phyloP scores from a whole-genome alignment of 306 rosid species.

The Prosopis cineraria region DNA sequence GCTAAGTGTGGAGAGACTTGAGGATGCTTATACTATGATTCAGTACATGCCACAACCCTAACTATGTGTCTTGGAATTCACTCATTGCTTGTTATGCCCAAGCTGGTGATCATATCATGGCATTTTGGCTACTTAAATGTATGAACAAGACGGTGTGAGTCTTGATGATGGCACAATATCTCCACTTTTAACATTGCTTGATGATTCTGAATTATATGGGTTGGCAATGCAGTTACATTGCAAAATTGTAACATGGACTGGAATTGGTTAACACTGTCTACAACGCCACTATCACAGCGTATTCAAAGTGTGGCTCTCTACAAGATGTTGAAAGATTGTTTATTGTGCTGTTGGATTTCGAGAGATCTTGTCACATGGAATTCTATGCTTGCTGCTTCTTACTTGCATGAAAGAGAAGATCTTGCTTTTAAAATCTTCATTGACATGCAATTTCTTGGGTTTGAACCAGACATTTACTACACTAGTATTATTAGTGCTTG shows the following conservation, averaged over 20 bases:
- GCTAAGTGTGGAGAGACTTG: constrained; percentile 75
- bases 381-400: constrained; percentile 73
- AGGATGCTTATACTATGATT: constrained; percentile 57
- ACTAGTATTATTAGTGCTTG: constrained; percentile 65
- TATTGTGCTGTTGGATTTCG: constrained; percentile 35
- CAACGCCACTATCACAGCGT: constrained; percentile 73
- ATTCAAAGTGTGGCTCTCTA: constrained; percentile 68
- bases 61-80: constrained; percentile 74
- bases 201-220: constrained; percentile 44
- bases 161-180: constrained; percentile 74
- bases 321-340: constrained; percentile 67
- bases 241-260: constrained; percentile 58
- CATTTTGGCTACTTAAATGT: constrained; percentile 50
- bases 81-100: constrained; percentile 66
- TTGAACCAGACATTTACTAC: constrained; percentile 72
- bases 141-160: constrained; percentile 58
- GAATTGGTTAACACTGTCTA: constrained; percentile 48
- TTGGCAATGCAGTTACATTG: constrained; percentile 62
- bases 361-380: constrained; percentile 84
- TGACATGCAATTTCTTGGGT: constrained; percentile 65
- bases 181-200: constrained; percentile 76
- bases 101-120: constrained; percentile 46
- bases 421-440: constrained; percentile 55
- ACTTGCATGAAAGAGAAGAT: constrained; percentile 50
- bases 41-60: constrained; percentile 48